These are phyloP conservation scores for Talinum fruticosum DNA, from an alignment of 148 eudicot genomes.

Conservation along the genomic window DNA sequence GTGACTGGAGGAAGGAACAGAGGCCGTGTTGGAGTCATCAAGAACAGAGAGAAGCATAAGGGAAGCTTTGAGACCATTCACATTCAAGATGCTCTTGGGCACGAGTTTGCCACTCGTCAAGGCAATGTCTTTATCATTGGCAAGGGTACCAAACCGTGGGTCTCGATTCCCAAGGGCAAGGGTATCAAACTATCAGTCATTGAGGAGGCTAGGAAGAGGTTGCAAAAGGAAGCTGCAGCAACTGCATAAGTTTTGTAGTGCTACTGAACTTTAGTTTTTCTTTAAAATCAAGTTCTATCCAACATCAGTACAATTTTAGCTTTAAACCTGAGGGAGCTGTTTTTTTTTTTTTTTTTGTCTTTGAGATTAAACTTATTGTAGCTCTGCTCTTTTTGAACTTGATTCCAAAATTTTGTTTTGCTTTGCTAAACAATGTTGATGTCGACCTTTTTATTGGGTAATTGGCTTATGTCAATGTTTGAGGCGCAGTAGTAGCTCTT, in stretches of 20 bases:
- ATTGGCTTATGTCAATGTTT: too few relatives aligned
- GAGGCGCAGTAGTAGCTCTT: too few relatives aligned
- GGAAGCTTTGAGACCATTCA: too few relatives aligned
- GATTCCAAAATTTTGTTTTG: too few relatives aligned
- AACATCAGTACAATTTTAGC: too few relatives aligned
- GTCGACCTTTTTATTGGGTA: too few relatives aligned
- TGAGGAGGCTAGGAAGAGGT: constrained; percentile 48
- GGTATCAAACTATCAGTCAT: constrained; percentile 58
- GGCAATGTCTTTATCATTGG: constrained; percentile 52
- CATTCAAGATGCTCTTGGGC: constrained; percentile 53
- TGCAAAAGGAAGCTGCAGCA: constrained; percentile 15
- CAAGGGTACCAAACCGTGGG: constrained; percentile 60
- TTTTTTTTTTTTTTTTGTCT: too few relatives aligned
- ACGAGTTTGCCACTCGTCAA: constrained; percentile 66
- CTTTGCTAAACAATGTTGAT: too few relatives aligned
- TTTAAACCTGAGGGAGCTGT: too few relatives aligned
- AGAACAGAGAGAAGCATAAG: constrained; percentile 63
- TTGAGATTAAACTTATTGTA: too few relatives aligned
- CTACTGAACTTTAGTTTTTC: neutral
- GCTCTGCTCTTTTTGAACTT: too few relatives aligned
- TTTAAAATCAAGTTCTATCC: too few relatives aligned
- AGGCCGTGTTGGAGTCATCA: constrained; percentile 55
- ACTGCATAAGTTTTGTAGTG: neutral
- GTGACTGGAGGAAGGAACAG: constrained; percentile 64
- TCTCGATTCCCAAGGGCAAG: constrained; percentile 61